Percentiles rank a stretch among this genome's conserved stretches.
These are phyloP conservation scores for Madurella mycetomatis DNA, from an alignment of 2,329 filamentous ascomycete genomes.

Conservation along the genomic window DNA sequence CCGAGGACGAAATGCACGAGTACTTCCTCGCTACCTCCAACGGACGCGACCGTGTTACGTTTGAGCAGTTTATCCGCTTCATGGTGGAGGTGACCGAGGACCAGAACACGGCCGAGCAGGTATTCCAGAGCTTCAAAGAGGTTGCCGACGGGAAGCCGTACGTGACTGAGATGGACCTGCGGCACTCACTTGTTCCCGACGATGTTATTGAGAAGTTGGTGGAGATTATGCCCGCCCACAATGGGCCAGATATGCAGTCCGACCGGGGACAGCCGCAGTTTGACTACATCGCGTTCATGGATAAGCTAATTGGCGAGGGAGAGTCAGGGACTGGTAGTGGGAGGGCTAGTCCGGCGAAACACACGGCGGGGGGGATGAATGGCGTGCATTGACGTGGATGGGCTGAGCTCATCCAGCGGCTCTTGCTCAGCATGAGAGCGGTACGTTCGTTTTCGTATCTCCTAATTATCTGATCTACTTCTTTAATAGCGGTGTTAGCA, in stretches of 20 bases:
- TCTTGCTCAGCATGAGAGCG: conserved; percentile 4
- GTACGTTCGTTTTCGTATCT: conserved; percentile 2
- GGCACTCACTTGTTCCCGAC: conserved; percentile 91
- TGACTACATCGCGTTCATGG: conserved; percentile 97
- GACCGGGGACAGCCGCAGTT: conserved; percentile 83
- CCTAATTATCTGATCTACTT: neutral
- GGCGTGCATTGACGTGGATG: conserved; percentile 9
- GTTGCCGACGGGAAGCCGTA: conserved; percentile 98
- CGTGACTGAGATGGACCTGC: conserved; percentile 93
- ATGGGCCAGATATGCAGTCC: conserved; percentile 77
- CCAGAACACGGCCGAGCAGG: conserved; percentile 96
- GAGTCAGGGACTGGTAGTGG: conserved; percentile 30
- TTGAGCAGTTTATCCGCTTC: conserved; percentile 98
- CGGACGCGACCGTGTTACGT: conserved; percentile 76
- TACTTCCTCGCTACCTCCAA: conserved; percentile 86
- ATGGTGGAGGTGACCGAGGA: conserved; percentile 99
- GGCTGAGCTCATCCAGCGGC: neutral
- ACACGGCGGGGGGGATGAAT: conserved; percentile 8
- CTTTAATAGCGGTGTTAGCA: conserved; percentile 18
- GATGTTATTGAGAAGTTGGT: conserved; percentile 93
- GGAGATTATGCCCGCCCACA: conserved; percentile 78
- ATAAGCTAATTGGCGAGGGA: conserved; percentile 63
- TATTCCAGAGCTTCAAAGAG: conserved; percentile 95
- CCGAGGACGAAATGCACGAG: conserved; percentile 96
- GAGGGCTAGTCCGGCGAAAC: conserved; percentile 32